Base-by-base conservation (phyloP, 257 asterid genomes). In the Solanum neorickii region DNA sequence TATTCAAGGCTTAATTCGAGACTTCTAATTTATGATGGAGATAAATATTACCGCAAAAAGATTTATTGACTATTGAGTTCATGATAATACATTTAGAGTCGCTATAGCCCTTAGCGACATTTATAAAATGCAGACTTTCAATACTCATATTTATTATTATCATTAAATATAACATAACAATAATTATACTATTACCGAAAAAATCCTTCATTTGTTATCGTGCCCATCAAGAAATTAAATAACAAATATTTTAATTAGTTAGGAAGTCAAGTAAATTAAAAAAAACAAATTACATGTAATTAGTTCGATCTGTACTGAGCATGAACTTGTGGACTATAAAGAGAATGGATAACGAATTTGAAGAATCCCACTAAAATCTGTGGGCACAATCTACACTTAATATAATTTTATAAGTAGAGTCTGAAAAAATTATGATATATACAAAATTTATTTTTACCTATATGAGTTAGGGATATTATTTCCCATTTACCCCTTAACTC, bases 381-480 rank as follows among this genome's bases (percentile, higher is more conserved):
- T 56, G 65, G n/a, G 7, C n/a, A 56, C 60, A 0, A 56, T 18
- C 20, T 7, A 18, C 7, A 18, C n/a, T 0, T 1, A 3, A 56
- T 2, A 52, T 52, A 52, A 52, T 52, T 52, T 52, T 18, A 52
- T 52, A 2, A 52, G 4, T 20, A 0, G 2, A 20, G 1, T 59
- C 5, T 0, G 0, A 56, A 56, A 12, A 59, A 20, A 12, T 3
- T 59, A 59, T 18, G 5, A 59, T 2, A 0, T 20, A 59, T 3
- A 59, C 0, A 56, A 56, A 56, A 0, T 20, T 52, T 18, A 1
- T 15, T 52, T 16, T 16, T 15, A 16, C 1, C 60, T 52, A 52
- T 52, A 52, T 49, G 0, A 52, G 10, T 52, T 18, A 52, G 2
- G 4, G 0, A 52, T 16, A 52, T 2, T 52, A 0, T 52, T 52